Evolutionary conservation across 345 rosid genomes (phyloP).

Genomic region (Eucalyptus brandiana): DNA sequence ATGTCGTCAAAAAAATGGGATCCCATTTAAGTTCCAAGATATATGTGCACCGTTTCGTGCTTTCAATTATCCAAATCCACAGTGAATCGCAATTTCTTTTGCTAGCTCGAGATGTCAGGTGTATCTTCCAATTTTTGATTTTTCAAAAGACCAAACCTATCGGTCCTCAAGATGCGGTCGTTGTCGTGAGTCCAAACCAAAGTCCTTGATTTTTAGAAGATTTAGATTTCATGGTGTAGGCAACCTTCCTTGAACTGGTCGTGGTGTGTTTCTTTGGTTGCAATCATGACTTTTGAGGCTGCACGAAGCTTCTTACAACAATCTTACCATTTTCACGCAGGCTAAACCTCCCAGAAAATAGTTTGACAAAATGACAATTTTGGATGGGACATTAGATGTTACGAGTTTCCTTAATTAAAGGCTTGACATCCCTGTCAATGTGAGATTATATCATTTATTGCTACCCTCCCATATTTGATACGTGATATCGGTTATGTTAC

Average conservation of each 20-base stretch:
- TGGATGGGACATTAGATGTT: neutral
- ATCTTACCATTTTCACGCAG: too few species aligned
- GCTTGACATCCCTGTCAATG: neutral
- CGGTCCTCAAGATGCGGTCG: neutral
- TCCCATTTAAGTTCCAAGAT: neutral
- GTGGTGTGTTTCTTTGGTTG: neutral
- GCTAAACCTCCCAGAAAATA: too few species aligned
- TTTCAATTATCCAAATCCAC: neutral
- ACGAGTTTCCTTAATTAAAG: neutral
- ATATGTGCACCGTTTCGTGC: neutral
- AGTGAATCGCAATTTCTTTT: neutral
- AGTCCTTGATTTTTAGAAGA: neutral
- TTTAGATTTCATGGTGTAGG: neutral
- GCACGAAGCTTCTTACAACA: neutral
- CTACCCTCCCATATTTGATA: neutral
- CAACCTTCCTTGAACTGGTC: neutral
- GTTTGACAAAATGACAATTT: too few species aligned
- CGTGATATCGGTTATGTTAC: fast-evolving
- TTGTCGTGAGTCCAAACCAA: neutral
- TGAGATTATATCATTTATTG: neutral
- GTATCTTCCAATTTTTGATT: neutral
- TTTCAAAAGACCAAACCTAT: neutral
- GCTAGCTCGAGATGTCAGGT: neutral
- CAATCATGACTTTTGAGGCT: neutral
- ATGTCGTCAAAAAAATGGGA: neutral